These are phyloP conservation scores for Alternaria tenuissima DNA, from an alignment of 2,329 filamentous ascomycete genomes.

Conservation along the genomic window DNA sequence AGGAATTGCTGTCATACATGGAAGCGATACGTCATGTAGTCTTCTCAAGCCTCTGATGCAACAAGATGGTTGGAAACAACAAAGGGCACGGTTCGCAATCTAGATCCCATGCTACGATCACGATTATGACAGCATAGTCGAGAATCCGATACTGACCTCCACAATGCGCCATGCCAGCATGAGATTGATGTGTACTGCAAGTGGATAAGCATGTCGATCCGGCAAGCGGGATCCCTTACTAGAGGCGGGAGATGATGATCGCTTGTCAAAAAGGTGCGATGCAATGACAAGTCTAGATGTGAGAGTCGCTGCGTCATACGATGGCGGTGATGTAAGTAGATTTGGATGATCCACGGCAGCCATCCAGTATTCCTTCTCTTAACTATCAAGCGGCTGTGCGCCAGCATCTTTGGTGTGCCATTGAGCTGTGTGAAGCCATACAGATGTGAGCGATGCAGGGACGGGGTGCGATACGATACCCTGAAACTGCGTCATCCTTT, in stretches of 20 bases:
- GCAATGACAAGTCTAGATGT: slow-evolving; percentile 4
- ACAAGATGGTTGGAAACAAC: not conserved
- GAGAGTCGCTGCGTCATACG: slow-evolving; percentile 2
- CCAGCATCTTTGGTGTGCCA: not conserved
- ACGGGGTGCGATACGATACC: not conserved
- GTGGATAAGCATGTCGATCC: slow-evolving; percentile 24
- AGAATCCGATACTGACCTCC: not conserved
- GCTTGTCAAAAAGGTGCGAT: slow-evolving; percentile 11
- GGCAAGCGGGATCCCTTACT: slow-evolving; percentile 13
- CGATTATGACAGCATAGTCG: slow-evolving; percentile 35
- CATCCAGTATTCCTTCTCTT: not conserved
- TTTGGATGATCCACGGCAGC: too few relatives aligned
- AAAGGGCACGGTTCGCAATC: not conserved
- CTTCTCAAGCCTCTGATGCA: slow-evolving; percentile 1
- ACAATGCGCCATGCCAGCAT: slow-evolving; percentile 12
- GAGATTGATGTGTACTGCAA: slow-evolving; percentile 12
- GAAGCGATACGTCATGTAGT: slow-evolving; percentile 7
- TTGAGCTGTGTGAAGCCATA: not conserved
- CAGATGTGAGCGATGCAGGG: not conserved
- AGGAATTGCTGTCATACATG: not conserved
- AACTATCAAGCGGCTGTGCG: not conserved
- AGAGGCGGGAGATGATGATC: slow-evolving; percentile 25
- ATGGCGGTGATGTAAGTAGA: not conserved
- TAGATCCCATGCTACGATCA: slow-evolving; percentile 7
- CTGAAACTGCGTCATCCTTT: slow-evolving; percentile 8